Percentiles rank a stretch among this genome's conserved stretches.
Evolutionary conservation across 2,329 filamentous ascomycete species (phyloP).

Genomic region (Verticillium klebahnii): DNA sequence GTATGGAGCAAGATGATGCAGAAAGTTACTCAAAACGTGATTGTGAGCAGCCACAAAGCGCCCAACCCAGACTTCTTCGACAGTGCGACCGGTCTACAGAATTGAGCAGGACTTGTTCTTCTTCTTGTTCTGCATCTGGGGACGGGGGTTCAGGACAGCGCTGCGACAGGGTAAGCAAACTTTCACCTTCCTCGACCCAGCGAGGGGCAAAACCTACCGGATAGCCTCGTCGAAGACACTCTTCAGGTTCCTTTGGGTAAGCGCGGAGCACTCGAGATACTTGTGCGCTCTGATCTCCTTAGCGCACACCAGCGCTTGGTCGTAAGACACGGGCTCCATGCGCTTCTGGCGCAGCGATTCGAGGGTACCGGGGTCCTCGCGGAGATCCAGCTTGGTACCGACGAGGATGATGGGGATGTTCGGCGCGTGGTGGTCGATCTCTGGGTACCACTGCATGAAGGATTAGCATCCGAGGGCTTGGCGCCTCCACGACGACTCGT

Average conservation of each 20-base stretch:
- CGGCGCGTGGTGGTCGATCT: constrained; percentile 95
- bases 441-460: constrained; percentile 76
- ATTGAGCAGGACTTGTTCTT: constrained; percentile 63
- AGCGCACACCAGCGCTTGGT: constrained; percentile 81
- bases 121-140: constrained; percentile 53
- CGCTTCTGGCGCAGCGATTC: constrained; percentile 83
- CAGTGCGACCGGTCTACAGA: constrained; percentile 43
- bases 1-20: constrained; percentile 6
- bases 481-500: not conserved
- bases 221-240: constrained; percentile 99
- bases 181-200: constrained; percentile 17
- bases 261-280: constrained; percentile 94
- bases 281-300: constrained; percentile 96
- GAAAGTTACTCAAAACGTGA: not conserved
- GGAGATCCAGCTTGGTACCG: constrained; percentile 92
- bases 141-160: constrained; percentile 67
- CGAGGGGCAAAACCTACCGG: constrained; percentile 58
- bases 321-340: constrained; percentile 96
- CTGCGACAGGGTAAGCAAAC: constrained; percentile 33
- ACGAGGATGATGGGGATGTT: constrained; percentile 95
- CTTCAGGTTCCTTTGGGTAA: constrained; percentile 96
- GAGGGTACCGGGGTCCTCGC: constrained; percentile 79
- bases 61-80: not conserved
- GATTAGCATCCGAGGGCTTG: not conserved
- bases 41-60: not conserved